A percentile compares a stretch with the other conserved stretches of the same genome.
phyloP scores from a whole-genome alignment of 2,329 filamentous ascomycete species.

The Botrytis deweyae region DNA sequence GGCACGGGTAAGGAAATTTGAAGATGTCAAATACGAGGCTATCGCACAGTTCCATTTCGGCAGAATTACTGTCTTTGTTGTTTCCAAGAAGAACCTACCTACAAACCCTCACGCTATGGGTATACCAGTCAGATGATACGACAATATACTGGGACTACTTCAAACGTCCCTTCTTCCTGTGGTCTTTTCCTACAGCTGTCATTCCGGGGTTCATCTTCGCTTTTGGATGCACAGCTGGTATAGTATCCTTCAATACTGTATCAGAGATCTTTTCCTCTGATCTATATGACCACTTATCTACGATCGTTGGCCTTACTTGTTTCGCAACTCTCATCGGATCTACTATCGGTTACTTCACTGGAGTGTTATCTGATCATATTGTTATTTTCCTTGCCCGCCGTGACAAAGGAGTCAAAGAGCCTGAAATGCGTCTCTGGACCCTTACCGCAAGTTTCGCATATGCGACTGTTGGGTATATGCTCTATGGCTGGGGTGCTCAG shows the following conservation, averaged over 20 bases:
- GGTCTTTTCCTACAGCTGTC: not conserved
- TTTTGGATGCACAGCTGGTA: not conserved
- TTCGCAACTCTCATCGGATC: slow-evolving; percentile 40
- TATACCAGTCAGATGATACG: not conserved
- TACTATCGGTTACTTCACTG: slow-evolving; percentile 41
- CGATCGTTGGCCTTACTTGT: slow-evolving; percentile 34
- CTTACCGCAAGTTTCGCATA: slow-evolving; percentile 40
- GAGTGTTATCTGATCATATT: slow-evolving; percentile 39
- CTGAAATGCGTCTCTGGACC: slow-evolving; percentile 43
- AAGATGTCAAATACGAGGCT: not conserved
- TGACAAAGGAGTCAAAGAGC: slow-evolving; percentile 42
- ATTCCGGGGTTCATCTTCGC: not conserved
- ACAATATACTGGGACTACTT: not conserved
- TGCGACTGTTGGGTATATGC: slow-evolving; percentile 41
- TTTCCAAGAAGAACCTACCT: not conserved
- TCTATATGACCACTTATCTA: slow-evolving; percentile 24
- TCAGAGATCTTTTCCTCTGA: not conserved
- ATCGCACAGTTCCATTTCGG: not conserved
- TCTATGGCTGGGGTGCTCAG: slow-evolving; percentile 44
- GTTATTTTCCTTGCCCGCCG: slow-evolving; percentile 40
- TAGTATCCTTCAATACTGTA: not conserved
- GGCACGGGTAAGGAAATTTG: not conserved
- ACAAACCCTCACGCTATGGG: not conserved
- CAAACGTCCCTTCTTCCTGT: not conserved
- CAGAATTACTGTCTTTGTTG: not conserved